phyloP scores from a whole-genome alignment of 1,284 basidiomycete genomes.

The Rhodotorula sp. region DNA sequence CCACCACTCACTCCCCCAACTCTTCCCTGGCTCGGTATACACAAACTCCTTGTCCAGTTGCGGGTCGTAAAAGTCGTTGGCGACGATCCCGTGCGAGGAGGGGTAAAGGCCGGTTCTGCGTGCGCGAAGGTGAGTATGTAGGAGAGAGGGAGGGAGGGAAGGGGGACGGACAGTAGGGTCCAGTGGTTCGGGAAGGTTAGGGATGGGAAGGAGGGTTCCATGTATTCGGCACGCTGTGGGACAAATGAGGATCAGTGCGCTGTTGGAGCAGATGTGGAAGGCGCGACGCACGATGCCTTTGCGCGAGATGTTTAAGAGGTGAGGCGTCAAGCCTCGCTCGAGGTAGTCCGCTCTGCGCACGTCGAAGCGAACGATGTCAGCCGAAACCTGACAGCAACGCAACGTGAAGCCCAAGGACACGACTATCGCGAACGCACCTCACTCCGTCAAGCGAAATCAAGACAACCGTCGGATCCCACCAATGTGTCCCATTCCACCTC shows the following conservation, averaged over 20 bases:
- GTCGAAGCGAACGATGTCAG: neutral
- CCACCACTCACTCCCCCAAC: conserved; percentile 77
- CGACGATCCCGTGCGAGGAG: conserved; percentile 84
- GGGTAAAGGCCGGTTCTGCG: conserved; percentile 78
- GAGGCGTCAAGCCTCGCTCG: conserved; percentile 74
- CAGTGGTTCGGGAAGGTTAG: conserved; percentile 69
- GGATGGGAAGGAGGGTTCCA: conserved; percentile 83
- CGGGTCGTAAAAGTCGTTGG: conserved; percentile 87
- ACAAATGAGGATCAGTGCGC: neutral
- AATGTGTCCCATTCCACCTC: conserved; percentile 40
- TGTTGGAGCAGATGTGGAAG: neutral
- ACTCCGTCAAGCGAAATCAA: conserved; percentile 84
- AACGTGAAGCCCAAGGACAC: too few relatives aligned
- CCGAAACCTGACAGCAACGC: neutral
- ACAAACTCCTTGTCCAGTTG: conserved; percentile 61
- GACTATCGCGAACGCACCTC: conserved; percentile 6
- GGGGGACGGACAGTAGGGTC: conserved; percentile 55
- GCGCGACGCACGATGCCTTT: conserved; percentile 58
- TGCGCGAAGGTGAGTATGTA: neutral
- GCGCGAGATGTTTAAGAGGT: conserved; percentile 71
- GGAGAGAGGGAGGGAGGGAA: neutral
- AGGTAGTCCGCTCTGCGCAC: conserved; percentile 71
- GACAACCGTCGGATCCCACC: conserved; percentile 62
- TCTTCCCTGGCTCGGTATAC: conserved; percentile 63
- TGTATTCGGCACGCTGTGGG: conserved; percentile 64